A percentile compares a stretch with the other conserved stretches of the same genome.
Evolutionary conservation across 805 yeast species (phyloP).

Genomic region (Saccharomycopsis sp.): DNA sequence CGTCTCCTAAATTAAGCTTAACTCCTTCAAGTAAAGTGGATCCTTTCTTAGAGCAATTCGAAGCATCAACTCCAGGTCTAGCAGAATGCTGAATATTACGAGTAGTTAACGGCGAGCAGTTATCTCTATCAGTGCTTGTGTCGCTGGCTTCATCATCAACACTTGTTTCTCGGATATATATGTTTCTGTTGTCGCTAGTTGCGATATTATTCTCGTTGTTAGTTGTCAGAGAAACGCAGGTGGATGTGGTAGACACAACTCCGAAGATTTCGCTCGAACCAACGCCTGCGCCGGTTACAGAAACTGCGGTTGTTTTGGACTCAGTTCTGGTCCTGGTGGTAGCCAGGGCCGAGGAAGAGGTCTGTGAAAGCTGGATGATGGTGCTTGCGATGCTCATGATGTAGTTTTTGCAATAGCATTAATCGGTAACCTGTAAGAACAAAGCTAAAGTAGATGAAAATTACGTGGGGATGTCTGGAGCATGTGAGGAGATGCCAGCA

Average conservation of each 20-base stretch:
- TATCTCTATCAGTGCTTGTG: not conserved
- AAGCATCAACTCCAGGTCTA: not conserved
- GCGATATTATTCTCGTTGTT: no score
- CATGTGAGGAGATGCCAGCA: not conserved
- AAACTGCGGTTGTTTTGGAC: not conserved
- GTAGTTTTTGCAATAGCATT: no score
- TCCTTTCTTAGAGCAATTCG: not conserved
- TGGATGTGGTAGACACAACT: not conserved
- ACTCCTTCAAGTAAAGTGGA: not conserved
- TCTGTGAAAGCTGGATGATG: not conserved
- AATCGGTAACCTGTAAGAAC: no score
- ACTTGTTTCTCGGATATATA: not conserved
- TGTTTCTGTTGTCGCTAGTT: not conserved
- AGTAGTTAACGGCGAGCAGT: not conserved
- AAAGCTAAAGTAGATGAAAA: no score
- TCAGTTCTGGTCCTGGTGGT: not conserved
- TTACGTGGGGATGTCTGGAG: not conserved
- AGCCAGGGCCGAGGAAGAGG: not conserved
- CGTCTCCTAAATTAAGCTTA: not conserved
- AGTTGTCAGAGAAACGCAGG: not conserved
- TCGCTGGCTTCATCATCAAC: not conserved
- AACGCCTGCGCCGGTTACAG: not conserved
- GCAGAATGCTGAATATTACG: not conserved
- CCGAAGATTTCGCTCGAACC: not conserved
- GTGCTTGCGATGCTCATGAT: not conserved